Conservation (phyloP, 2,329 filamentous ascomycete species). For the Diaporthe nobilis region DNA sequence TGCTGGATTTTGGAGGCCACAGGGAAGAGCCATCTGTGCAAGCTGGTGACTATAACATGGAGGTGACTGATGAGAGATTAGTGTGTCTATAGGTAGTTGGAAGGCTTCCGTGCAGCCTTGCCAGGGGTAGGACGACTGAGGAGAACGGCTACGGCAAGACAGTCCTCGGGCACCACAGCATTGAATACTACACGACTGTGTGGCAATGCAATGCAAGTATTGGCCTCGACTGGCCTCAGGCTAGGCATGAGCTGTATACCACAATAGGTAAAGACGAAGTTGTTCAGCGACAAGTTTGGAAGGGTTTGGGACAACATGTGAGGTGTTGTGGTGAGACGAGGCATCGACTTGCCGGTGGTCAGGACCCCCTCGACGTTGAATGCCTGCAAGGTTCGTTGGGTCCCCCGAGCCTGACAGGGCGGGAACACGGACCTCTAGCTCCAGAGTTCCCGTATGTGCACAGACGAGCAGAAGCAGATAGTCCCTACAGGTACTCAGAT, state of each 20-base stretch:
- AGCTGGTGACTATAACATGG: not conserved
- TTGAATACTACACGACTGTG: not conserved
- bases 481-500: not conserved
- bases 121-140: not conserved
- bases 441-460: constrained; percentile 2
- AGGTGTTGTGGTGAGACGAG: not conserved
- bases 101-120: not conserved
- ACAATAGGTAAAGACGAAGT: not conserved
- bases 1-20: not conserved
- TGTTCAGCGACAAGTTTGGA: not conserved
- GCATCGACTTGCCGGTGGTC: not conserved
- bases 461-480: not conserved
- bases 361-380: not conserved
- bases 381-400: constrained; percentile 18
- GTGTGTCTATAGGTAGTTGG: not conserved
- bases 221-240: too few species aligned
- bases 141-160: not conserved
- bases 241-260: not conserved
- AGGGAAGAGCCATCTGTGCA: not conserved
- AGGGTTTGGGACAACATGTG: not conserved
- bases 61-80: not conserved
- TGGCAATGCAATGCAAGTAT: not conserved
- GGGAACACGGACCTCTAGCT: constrained; percentile 25
- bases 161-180: not conserved
- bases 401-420: constrained; percentile 7